These are phyloP conservation scores for Blastocystis sp. DNA, from an alignment of 352 stramenopile species.

Conservation along the genomic window DNA sequence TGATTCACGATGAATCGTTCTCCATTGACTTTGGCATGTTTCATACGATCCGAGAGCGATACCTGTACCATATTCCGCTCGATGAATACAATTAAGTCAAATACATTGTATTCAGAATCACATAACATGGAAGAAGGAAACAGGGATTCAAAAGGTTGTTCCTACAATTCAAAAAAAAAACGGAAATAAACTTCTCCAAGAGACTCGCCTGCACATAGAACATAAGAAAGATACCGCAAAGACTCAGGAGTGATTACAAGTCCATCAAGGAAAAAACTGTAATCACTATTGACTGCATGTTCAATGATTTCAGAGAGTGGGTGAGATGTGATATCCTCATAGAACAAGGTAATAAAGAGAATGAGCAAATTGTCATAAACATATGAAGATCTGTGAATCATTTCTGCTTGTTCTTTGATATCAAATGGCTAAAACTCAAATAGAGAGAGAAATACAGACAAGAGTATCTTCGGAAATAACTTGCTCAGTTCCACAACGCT, in stretches of 20 bases:
- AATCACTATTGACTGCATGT: not conserved
- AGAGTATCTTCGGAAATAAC: not conserved
- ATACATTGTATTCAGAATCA: not conserved
- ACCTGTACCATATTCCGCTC: not conserved
- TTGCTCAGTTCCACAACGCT: no score
- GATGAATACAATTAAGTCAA: conserved; percentile 25
- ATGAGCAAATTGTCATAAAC: conserved; percentile 40
- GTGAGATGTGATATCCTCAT: not conserved
- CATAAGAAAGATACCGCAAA: not conserved
- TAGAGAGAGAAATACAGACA: not conserved
- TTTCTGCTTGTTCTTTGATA: not conserved
- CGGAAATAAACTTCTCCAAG: not conserved
- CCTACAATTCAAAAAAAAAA: not conserved
- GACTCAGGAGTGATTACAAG: not conserved
- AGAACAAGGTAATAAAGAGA: conserved; percentile 30
- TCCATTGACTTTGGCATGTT: not conserved
- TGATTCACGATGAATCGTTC: not conserved
- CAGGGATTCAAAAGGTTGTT: not conserved
- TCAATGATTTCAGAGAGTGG: not conserved
- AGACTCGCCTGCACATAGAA: not conserved
- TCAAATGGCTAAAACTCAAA: not conserved
- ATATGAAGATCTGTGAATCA: not conserved
- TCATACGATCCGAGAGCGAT: not conserved
- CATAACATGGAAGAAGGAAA: not conserved
- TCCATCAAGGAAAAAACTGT: not conserved